Evolutionary conservation across 306 rosid genomes (phyloP).

Genomic region (Cicer bijugum): DNA sequence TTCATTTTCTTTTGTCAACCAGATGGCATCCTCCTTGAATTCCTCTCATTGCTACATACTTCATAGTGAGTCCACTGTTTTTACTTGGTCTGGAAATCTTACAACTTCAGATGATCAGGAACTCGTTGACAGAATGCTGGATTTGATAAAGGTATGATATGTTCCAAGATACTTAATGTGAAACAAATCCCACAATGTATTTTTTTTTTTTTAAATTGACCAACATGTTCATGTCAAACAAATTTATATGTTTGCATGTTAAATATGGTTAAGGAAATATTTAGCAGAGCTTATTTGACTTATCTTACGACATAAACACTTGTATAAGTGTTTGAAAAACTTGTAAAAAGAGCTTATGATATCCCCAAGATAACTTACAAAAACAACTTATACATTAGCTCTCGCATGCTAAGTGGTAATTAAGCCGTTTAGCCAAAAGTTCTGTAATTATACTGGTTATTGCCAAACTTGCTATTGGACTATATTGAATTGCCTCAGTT

Average conservation of each 20-base stretch:
- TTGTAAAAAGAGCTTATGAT: background rate
- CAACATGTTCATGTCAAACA: conserved; percentile 34
- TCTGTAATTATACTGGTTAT: conserved; percentile 21
- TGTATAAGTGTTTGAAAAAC: background rate
- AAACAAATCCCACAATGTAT: background rate
- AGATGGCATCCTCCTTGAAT: conserved; percentile 95
- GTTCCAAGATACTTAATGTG: conserved; percentile 35
- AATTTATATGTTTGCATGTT: conserved; percentile 23
- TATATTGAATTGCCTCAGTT: conserved; percentile 12
- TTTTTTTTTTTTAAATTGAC: background rate
- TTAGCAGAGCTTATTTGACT: background rate
- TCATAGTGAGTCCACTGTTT: conserved; percentile 68
- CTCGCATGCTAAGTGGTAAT: background rate
- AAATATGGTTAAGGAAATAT: conserved; percentile 23
- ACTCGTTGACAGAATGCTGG: conserved; percentile 86
- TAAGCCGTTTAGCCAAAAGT: background rate
- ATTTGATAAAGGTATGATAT: conserved; percentile 80
- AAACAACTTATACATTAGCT: background rate
- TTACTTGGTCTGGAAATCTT: conserved; percentile 85
- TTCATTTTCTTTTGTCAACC: conserved; percentile 35
- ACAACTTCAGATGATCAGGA: conserved; percentile 76
- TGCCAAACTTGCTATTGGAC: conserved; percentile 33
- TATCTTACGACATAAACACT: background rate
- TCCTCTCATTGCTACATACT: conserved; percentile 86
- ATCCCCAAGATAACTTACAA: conserved; percentile 4